phyloP scores from a whole-genome alignment of 768 basidiomycete species.

The Mycena olivaceomarginata region DNA sequence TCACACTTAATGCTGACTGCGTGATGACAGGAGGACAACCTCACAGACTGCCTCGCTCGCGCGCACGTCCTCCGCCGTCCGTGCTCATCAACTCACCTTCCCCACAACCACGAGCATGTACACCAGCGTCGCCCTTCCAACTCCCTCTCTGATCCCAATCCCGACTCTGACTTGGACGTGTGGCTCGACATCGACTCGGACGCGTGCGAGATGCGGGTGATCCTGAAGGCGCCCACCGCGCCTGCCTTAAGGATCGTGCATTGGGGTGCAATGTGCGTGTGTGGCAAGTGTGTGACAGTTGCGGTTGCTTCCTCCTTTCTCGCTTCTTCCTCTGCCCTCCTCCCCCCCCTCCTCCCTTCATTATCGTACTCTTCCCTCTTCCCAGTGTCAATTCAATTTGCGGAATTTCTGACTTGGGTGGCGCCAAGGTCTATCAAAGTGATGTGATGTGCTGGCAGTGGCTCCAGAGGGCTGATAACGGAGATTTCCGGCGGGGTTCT shows the following conservation, averaged over 20 bases:
- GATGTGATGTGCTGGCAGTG: too few species aligned
- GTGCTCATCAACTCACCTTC: slow-evolving; percentile 75
- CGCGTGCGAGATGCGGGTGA: slow-evolving; percentile 47
- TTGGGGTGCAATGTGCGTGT: slow-evolving; percentile 79
- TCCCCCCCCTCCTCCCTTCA: too few species aligned
- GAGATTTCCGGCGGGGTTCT: too few species aligned
- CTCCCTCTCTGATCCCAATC: neutral
- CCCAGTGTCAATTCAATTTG: too few species aligned
- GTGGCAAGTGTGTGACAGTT: slow-evolving; percentile 72
- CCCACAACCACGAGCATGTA: slow-evolving; percentile 45
- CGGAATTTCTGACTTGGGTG: too few species aligned
- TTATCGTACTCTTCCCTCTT: too few species aligned
- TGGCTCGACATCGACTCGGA: neutral
- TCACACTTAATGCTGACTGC: neutral
- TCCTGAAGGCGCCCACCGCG: slow-evolving; percentile 59
- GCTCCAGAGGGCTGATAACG: too few species aligned
- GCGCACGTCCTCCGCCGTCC: slow-evolving; percentile 67
- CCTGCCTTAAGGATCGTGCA: slow-evolving; percentile 61
- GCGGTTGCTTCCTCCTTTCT: slow-evolving; percentile 34
- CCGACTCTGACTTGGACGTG: too few species aligned
- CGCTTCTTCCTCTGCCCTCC: too few species aligned
- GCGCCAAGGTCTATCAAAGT: too few species aligned
- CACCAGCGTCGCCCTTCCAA: neutral
- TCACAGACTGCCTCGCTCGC: slow-evolving; percentile 64
- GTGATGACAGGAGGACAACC: slow-evolving; percentile 55